phyloP scores from a whole-genome alignment of 306 rosid species.

The Quercus parvula region DNA sequence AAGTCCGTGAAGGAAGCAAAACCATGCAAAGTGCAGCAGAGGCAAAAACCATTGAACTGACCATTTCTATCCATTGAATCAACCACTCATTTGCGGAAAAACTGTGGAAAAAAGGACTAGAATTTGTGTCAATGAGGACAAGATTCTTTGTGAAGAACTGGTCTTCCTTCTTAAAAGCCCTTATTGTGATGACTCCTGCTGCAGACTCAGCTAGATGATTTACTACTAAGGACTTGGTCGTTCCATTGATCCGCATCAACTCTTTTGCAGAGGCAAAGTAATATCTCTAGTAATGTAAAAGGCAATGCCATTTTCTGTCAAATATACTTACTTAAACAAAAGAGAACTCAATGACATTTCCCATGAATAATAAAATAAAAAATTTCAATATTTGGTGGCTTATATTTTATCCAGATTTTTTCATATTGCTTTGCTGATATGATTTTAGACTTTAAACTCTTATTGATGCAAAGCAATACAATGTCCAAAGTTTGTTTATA shows the following conservation, averaged over 20 bases:
- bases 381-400: background rate
- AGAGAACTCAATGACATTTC: background rate
- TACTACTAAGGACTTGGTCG: constrained; percentile 60
- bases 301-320: background rate
- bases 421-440: background rate
- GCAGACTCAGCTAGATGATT: constrained; percentile 68
- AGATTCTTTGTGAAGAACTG: constrained; percentile 55
- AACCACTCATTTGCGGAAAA: constrained; percentile 72
- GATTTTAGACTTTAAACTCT: too few species aligned
- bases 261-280: constrained; percentile 61
- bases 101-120: constrained; percentile 56
- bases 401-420: background rate
- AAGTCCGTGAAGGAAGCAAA: constrained; percentile 67
- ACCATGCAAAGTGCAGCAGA: constrained; percentile 59
- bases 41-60: constrained; percentile 50
- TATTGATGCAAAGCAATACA: background rate
- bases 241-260: constrained; percentile 67
- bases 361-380: too few species aligned
- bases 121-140: constrained; percentile 57
- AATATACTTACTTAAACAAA: background rate
- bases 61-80: constrained; percentile 54
- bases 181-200: constrained; percentile 66
- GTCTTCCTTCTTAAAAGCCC: constrained; percentile 66
- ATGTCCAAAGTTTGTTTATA: background rate
- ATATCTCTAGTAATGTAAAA: constrained; percentile 39